These are phyloP conservation scores for Sporothrix dimorphospora DNA, from an alignment of 2,329 filamentous ascomycete genomes.

Conservation along the genomic window DNA sequence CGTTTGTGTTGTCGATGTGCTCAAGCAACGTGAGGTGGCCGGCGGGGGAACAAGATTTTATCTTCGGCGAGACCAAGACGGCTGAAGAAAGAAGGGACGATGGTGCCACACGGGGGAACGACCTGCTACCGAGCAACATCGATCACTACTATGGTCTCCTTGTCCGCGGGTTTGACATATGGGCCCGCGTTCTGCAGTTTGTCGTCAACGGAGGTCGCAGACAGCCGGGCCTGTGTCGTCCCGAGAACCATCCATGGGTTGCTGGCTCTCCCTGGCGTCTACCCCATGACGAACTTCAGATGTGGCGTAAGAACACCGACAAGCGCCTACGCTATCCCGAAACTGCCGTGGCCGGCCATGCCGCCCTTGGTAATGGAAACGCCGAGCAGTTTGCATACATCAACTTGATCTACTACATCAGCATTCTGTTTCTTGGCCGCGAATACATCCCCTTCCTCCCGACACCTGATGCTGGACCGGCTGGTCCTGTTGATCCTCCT, in stretches of 20 bases:
- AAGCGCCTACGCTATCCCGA: constrained; percentile 44
- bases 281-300: constrained; percentile 39
- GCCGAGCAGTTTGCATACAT: constrained; percentile 49
- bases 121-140: constrained; percentile 19
- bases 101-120: neutral
- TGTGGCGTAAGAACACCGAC: constrained; percentile 45
- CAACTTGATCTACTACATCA: constrained; percentile 50
- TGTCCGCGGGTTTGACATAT: constrained; percentile 50
- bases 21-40: constrained; percentile 31
- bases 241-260: constrained; percentile 47
- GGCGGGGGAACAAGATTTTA: constrained; percentile 40
- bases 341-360: constrained; percentile 45
- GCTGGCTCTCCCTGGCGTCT: constrained; percentile 43
- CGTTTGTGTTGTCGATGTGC: constrained; percentile 35
- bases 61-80: constrained; percentile 41
- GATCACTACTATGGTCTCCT: constrained; percentile 39
- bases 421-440: constrained; percentile 47
- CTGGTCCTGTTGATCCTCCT: constrained; percentile 33
- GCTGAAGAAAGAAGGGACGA: neutral
- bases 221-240: constrained; percentile 45
- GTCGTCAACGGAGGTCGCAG: constrained; percentile 49
- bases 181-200: constrained; percentile 47
- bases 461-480: constrained; percentile 40
- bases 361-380: constrained; percentile 45
- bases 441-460: constrained; percentile 52